phyloP scores from a whole-genome alignment of 306 rosid genomes.

The Cucurbita moschata region DNA sequence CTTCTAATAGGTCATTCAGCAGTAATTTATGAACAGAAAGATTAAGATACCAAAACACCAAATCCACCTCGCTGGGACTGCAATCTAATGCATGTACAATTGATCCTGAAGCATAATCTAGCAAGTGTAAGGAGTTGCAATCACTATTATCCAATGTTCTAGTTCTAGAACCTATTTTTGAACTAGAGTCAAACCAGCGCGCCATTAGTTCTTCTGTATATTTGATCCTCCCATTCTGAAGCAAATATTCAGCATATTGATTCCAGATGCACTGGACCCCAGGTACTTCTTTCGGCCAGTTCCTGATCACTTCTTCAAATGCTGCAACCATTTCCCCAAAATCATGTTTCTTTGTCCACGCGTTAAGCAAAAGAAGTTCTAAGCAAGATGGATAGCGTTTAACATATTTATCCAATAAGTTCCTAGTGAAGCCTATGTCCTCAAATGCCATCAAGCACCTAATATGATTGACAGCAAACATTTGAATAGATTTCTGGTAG shows the following conservation, averaged over 20 bases:
- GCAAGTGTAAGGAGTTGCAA: slow-evolving; percentile 6
- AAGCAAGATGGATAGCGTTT: slow-evolving; percentile 57
- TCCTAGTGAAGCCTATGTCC: slow-evolving; percentile 29
- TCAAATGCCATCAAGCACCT: slow-evolving; percentile 64
- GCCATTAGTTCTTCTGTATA: slow-evolving; percentile 48
- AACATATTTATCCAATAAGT: slow-evolving; percentile 52
- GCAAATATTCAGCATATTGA: slow-evolving; percentile 55
- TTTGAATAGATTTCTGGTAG: slow-evolving; percentile 40
- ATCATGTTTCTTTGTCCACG: slow-evolving; percentile 29
- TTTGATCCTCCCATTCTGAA: slow-evolving; percentile 35
- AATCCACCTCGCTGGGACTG: slow-evolving; percentile 36
- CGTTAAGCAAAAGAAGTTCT: slow-evolving; percentile 50
- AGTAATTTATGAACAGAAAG: slow-evolving; percentile 43
- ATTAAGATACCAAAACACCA: slow-evolving; percentile 63
- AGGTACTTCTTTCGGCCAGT: slow-evolving; percentile 71
- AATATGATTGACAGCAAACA: slow-evolving; percentile 65
- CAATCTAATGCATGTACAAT: slow-evolving; percentile 15
- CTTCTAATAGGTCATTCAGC: slow-evolving; percentile 43
- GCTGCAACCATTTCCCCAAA: slow-evolving; percentile 27
- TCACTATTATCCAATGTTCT: slow-evolving; percentile 14
- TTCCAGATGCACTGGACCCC: slow-evolving; percentile 89
- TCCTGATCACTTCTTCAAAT: slow-evolving; percentile 54
- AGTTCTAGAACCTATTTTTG: slow-evolving; percentile 28
- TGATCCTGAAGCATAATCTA: slow-evolving; percentile 23
- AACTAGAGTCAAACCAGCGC: slow-evolving; percentile 55